These are phyloP conservation scores for Wickerhamiella parazyma DNA, from an alignment of 805 yeast species.

Conservation along the genomic window DNA sequence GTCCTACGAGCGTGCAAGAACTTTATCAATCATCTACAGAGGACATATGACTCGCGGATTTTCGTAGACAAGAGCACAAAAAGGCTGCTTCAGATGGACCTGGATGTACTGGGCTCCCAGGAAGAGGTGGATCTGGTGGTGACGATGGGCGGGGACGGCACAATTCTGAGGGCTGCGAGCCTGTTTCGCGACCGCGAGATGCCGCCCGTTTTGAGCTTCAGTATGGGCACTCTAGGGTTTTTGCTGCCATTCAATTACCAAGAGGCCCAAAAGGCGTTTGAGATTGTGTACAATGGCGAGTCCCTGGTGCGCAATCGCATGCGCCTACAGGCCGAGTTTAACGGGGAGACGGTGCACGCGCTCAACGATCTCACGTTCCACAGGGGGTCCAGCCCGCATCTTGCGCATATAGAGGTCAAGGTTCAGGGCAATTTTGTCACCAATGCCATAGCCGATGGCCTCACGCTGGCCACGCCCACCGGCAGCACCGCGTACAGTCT, in stretches of 20 bases:
- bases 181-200: slow-evolving; percentile 50
- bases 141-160: slow-evolving; percentile 94
- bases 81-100: slow-evolving; percentile 27
- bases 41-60: slow-evolving; percentile 52
- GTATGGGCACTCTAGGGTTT: slow-evolving; percentile 85
- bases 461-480: slow-evolving; percentile 76
- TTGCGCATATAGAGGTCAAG: slow-evolving; percentile 69
- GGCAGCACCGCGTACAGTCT: slow-evolving; percentile 91
- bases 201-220: slow-evolving; percentile 82
- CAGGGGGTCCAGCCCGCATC: slow-evolving; percentile 76
- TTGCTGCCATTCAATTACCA: slow-evolving; percentile 72
- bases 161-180: slow-evolving; percentile 73
- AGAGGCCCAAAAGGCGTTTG: slow-evolving; percentile 46
- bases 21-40: slow-evolving; percentile 47
- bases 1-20: slow-evolving; percentile 54
- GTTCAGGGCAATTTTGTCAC: slow-evolving; percentile 78
- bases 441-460: slow-evolving; percentile 85
- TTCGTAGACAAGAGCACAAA: slow-evolving; percentile 65
- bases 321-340: slow-evolving; percentile 32
- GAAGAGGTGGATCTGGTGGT: slow-evolving; percentile 53
- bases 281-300: slow-evolving; percentile 49
- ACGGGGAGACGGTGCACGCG: slow-evolving; percentile 43
- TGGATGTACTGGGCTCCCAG: slow-evolving; percentile 30
- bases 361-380: slow-evolving; percentile 88
- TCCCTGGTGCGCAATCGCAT: slow-evolving; percentile 64